Conservation (phyloP, 352 stramenopile genomes). For the Phytophthora boehmeriae region DNA sequence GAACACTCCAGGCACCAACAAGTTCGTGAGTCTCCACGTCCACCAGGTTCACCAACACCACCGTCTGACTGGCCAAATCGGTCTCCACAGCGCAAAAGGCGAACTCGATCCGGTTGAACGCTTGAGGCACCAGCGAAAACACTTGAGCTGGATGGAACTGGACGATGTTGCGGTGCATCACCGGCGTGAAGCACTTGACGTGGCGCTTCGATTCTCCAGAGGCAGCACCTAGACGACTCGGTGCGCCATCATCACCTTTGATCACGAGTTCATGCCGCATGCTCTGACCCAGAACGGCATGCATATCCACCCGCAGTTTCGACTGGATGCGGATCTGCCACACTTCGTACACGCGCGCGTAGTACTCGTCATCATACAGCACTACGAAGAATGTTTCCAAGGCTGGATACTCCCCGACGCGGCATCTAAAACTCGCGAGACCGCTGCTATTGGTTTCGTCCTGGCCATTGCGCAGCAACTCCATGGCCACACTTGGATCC, state of each 20-base stretch:
- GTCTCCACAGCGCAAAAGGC: constrained; percentile 70
- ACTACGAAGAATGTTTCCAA: constrained; percentile 92
- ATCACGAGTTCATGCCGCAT: constrained; percentile 91
- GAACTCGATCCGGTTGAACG: constrained; percentile 92
- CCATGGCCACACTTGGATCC: constrained; percentile 70
- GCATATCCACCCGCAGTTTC: constrained; percentile 84
- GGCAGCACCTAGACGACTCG: constrained; percentile 6
- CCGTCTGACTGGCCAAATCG: constrained; percentile 18
- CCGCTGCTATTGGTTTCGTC: constrained; percentile 21
- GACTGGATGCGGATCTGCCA: constrained; percentile 86
- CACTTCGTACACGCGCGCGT: constrained; percentile 76
- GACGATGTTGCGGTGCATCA: constrained; percentile 43
- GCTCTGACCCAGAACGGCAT: constrained; percentile 86
- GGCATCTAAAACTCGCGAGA: constrained; percentile 79
- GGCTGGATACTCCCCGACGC: constrained; percentile 83
- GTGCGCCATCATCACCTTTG: constrained; percentile 66
- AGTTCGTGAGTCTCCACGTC: constrained; percentile 91
- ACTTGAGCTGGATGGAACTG: constrained; percentile 79
- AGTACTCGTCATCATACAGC: constrained; percentile 89
- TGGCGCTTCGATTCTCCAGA: constrained; percentile 29
- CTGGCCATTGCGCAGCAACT: constrained; percentile 29
- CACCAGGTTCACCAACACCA: constrained; percentile 86
- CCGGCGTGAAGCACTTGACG: constrained; percentile 63
- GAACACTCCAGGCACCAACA: constrained; percentile 89
- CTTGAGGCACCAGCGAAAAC: constrained; percentile 89